Evolutionary conservation across 163 green algal species (phyloP).

Genomic region (Volvox carteri): DNA sequence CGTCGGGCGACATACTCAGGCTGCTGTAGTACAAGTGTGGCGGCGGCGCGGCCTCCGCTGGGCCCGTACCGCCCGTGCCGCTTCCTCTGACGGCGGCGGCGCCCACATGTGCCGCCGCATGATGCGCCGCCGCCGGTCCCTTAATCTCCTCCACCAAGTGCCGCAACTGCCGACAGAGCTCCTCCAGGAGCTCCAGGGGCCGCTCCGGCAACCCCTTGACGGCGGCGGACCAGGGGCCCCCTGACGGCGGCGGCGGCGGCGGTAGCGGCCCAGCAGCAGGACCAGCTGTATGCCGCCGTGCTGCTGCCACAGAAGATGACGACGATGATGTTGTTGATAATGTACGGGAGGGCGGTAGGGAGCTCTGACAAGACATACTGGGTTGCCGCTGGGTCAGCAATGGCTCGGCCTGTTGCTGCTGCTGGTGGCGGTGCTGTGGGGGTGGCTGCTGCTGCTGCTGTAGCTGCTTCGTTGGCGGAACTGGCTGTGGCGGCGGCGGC

Average conservation of each 20-base stretch:
- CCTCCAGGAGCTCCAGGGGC: conserved; percentile 79
- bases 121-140: neutral
- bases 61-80: neutral
- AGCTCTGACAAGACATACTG: neutral
- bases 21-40: conserved; percentile 25
- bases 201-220: conserved; percentile 71
- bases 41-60: neutral
- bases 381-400: neutral
- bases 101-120: neutral
- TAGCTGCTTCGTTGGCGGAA: too few relatives aligned
- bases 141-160: conserved; percentile 62
- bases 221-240: conserved; percentile 33
- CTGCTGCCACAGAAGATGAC: neutral
- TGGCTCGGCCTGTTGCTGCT: too few relatives aligned
- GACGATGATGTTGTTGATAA: neutral
- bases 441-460: too few relatives aligned
- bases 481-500: neutral
- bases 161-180: conserved; percentile 78
- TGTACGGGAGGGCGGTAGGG: neutral
- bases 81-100: neutral
- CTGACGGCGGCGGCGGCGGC: neutral
- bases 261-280: neutral
- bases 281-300: too few relatives aligned
- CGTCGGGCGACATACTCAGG: conserved; percentile 65
- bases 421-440: too few relatives aligned